Conservation (phyloP, 106 monocot species). For the Narthecium ossifragum region DNA sequence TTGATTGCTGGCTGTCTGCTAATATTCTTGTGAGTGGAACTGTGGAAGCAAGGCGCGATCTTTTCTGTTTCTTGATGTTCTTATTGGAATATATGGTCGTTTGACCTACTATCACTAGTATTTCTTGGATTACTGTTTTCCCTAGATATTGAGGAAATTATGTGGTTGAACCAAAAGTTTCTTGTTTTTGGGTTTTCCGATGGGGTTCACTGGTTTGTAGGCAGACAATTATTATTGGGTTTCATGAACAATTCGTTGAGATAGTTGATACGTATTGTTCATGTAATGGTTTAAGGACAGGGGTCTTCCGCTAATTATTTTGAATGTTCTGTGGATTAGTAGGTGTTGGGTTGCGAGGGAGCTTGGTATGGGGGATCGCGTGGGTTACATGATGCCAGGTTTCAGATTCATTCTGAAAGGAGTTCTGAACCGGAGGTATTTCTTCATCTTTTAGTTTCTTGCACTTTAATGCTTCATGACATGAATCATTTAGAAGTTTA, state of each 20-base stretch:
- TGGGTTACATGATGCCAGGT: slow-evolving; percentile 46
- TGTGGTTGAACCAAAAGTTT: not conserved
- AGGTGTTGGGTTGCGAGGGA: slow-evolving; percentile 42
- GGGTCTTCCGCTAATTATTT: not conserved
- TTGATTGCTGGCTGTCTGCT: not conserved
- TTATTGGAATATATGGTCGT: too few relatives aligned
- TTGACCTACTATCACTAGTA: too few relatives aligned
- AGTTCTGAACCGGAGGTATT: slow-evolving; percentile 18
- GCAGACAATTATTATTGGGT: not conserved
- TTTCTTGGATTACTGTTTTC: too few relatives aligned
- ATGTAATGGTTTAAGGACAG: not conserved
- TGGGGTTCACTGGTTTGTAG: not conserved
- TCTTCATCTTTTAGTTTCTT: not conserved
- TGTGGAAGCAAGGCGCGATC: too few relatives aligned
- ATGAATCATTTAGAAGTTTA: too few relatives aligned
- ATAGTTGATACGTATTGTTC: not conserved
- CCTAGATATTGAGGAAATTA: too few relatives aligned
- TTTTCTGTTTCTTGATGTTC: too few relatives aligned
- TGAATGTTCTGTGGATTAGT: slow-evolving; percentile 42
- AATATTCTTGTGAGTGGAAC: not conserved
- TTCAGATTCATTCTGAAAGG: slow-evolving; percentile 31
- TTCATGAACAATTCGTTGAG: not conserved
- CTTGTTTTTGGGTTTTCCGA: not conserved
- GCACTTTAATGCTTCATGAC: too few relatives aligned
- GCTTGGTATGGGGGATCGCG: slow-evolving; percentile 17